Conservation (phyloP, 176 grass and related monocot genomes). For the Oryza meyeriana region DNA sequence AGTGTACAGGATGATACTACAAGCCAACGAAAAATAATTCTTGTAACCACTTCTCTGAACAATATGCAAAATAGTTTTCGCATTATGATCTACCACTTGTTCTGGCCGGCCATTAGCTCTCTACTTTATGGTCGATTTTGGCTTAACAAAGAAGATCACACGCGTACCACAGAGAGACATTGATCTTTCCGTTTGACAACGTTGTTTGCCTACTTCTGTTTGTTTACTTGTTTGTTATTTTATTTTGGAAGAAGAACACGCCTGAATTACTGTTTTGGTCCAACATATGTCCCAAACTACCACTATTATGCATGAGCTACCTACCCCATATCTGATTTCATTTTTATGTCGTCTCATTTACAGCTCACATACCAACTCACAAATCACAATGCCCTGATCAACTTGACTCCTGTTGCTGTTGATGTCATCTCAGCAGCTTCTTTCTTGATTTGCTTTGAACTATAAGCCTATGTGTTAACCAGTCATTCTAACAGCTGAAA, state of each 20-base stretch:
- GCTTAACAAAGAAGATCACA: background rate
- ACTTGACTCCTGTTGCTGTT: background rate
- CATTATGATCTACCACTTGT: slow-evolving; percentile 1
- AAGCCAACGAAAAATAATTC: background rate
- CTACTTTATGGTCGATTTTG: background rate
- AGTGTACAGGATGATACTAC: background rate
- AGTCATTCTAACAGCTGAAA: slow-evolving; percentile 35
- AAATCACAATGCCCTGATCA: background rate
- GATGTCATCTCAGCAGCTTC: background rate
- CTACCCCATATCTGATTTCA: background rate
- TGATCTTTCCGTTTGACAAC: slow-evolving; percentile 21
- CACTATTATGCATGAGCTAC: slow-evolving; percentile 4
- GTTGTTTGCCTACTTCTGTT: slow-evolving; percentile 5
- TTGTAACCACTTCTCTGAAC: background rate
- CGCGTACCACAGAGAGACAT: background rate
- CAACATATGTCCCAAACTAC: background rate
- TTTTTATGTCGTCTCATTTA: background rate
- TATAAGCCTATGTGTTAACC: slow-evolving; percentile 22
- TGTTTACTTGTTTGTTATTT: background rate
- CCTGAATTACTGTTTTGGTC: slow-evolving; percentile 38
- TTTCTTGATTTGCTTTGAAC: background rate
- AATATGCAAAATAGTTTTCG: background rate
- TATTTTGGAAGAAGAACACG: background rate
- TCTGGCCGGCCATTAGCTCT: slow-evolving; percentile 12
- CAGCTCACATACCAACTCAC: slow-evolving; percentile 1